Evolutionary conservation across 345 rosid species (phyloP), one percentile per base, ranked within the genome.

Genomic region (Geranium brycei): DNA sequence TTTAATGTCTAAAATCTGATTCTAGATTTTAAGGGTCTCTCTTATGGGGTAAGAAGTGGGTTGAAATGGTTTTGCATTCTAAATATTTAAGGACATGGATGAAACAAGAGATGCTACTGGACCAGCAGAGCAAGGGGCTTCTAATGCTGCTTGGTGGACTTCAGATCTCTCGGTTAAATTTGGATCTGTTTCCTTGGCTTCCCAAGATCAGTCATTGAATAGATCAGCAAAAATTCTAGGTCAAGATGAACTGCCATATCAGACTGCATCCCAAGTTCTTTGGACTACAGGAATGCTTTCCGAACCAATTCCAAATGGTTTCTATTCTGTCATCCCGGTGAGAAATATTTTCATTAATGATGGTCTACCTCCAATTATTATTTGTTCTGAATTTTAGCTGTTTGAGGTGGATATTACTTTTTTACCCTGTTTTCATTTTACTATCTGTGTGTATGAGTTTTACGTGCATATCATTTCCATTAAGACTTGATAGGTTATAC

Each of bases 281-380:
- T 95, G 96, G 97, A 91, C 76, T 75, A 91, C 86, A 28, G 95
- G 96, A 73, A 80, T 84, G 69, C 91, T 91, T 63, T 81, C 87
- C 62, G 89, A 85, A 31, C 83, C 79, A 1, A 88, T 91, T 51
- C 97, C 97, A 58, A 88, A 88, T 78, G 97, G 97, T 64, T 93
- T 93, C 78, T 90, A 90, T 69, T 93, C 83, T 40, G 82, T 90
- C 69, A 80, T 79, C 63, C 95, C 87, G 63, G 95, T 85, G 75
- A 85, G 83, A 66, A 61, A 64, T 62, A 7, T 47, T 47, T 47
- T 47, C 53, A 3, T 47, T 47, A 8, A 47, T 7, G 13, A 23
- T 23, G 28, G 28, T 38, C 11, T 38, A 38, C 3, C 47, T 38
- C 47, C 47, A 38, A 38, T 38, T 38, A 38, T 38, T 5, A 38